Conservation (phyloP, 2,329 filamentous ascomycete genomes). For the Elsinoe necatrix region DNA sequence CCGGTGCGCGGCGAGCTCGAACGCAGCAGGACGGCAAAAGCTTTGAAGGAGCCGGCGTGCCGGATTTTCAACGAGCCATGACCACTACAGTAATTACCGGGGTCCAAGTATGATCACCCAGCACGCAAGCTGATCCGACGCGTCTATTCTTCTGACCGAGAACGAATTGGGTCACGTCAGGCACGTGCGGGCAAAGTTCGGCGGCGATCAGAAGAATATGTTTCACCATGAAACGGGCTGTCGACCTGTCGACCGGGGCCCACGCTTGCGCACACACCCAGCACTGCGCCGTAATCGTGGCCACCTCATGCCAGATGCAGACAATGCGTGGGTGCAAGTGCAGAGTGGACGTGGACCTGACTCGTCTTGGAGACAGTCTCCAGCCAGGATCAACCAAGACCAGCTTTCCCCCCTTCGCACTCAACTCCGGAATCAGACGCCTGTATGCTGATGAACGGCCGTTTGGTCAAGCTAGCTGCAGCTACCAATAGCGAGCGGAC, state of each 20-base stretch:
- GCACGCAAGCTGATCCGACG: neutral
- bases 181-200: neutral
- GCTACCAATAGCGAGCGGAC: neutral
- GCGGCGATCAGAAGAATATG: neutral
- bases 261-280: neutral
- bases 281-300: neutral
- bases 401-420: neutral
- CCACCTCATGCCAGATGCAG: constrained; percentile 1
- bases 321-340: neutral
- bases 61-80: neutral
- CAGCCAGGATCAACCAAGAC: neutral
- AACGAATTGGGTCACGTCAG: neutral
- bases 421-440: neutral
- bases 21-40: neutral
- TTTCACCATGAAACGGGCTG: constrained; percentile 6
- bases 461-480: neutral
- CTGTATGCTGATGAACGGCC: neutral
- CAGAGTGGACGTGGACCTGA: neutral
- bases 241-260: neutral
- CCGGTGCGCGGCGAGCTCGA: neutral
- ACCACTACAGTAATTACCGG: neutral
- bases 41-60: constrained; percentile 1
- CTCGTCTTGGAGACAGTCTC: neutral
- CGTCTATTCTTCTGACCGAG: neutral
- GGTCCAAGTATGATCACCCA: neutral